Conservation (phyloP, 345 rosid genomes). For the Populus nigra region DNA sequence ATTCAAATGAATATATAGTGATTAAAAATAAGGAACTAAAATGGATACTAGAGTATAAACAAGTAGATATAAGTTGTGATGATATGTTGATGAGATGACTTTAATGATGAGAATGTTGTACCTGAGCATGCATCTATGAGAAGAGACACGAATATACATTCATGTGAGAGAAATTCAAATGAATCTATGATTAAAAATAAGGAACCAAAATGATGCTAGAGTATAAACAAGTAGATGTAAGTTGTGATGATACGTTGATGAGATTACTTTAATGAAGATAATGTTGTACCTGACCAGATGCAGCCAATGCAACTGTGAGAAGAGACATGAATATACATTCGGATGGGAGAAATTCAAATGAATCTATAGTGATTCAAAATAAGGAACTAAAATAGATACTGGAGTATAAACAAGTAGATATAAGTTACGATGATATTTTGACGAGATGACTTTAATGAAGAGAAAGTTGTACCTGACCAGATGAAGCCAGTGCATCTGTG, state of each 20-base stretch:
- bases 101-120: neutral
- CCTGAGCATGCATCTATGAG: conserved; percentile 61
- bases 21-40: neutral
- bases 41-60: neutral
- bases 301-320: conserved; percentile 83
- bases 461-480: conserved; percentile 66
- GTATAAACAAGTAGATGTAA: neutral
- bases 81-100: neutral
- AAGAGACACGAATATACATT: conserved; percentile 35
- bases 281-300: conserved; percentile 74
- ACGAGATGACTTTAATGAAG: neutral
- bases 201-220: neutral
- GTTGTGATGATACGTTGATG: neutral
- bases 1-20: neutral
- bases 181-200: neutral
- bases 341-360: neutral
- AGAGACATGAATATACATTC: conserved; percentile 32
- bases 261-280: neutral
- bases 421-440: neutral
- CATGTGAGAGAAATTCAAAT: neutral
- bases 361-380: neutral
- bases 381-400: neutral
- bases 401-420: neutral
- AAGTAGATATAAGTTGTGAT: neutral
- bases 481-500: conserved; percentile 86